A percentile compares a stretch with the other conserved stretches of the same genome.
Conservation (phyloP, 1,139 yeast species). For the Debaryomyces fabryi region DNA sequence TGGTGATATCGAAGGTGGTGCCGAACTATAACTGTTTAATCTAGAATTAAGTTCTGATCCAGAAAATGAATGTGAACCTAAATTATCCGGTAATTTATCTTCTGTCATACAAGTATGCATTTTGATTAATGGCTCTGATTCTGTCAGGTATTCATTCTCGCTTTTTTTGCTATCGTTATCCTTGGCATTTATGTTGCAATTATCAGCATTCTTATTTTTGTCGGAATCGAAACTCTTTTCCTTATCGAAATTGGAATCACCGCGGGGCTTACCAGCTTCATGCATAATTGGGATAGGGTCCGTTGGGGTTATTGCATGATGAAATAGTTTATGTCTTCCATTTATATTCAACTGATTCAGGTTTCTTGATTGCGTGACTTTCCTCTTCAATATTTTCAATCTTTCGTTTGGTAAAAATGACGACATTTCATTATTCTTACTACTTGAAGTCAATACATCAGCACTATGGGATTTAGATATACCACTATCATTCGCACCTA, state of each 20-base stretch:
- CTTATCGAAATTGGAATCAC: not conserved
- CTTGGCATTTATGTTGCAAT: not conserved
- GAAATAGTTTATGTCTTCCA: constrained; percentile 18
- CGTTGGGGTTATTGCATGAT: constrained; percentile 26
- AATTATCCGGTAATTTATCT: not conserved
- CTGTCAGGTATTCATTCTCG: not conserved
- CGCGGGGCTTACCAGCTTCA: not conserved
- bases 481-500: not conserved
- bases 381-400: constrained; percentile 28
- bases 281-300: constrained; percentile 21
- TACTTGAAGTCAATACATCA: not conserved
- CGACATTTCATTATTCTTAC: not conserved
- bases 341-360: constrained; percentile 10
- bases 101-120: not conserved
- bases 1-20: not conserved
- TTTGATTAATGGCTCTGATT: not conserved
- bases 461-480: not conserved
- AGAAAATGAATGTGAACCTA: constrained; percentile 6
- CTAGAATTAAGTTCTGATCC: constrained; percentile 8
- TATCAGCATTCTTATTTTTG: not conserved
- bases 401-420: constrained; percentile 31
- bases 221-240: not conserved
- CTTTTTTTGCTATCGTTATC: not conserved
- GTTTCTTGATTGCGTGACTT: constrained; percentile 13
- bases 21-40: not conserved